A percentile compares a stretch with the other conserved stretches of the same genome.
phyloP scores from a whole-genome alignment of 2,329 filamentous ascomycete genomes.

The Cytospora chrysosperma region DNA sequence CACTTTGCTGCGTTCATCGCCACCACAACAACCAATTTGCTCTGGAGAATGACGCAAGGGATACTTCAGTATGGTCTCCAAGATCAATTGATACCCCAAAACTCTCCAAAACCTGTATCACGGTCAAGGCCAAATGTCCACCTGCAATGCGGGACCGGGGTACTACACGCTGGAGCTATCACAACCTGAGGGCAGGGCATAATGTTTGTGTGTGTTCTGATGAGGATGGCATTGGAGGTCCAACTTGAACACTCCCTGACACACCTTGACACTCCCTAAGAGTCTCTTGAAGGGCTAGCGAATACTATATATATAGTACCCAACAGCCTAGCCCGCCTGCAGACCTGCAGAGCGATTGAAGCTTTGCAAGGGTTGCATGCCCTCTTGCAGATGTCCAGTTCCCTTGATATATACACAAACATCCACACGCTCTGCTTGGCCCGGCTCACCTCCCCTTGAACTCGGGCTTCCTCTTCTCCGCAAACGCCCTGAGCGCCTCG shows the following conservation, averaged over 20 bases:
- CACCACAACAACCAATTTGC: neutral
- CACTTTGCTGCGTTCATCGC: neutral
- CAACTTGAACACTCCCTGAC: too few relatives aligned
- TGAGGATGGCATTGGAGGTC: neutral
- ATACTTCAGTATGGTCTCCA: neutral
- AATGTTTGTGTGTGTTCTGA: neutral
- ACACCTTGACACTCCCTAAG: neutral
- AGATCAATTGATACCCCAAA: too few relatives aligned
- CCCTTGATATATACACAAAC: neutral
- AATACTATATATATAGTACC: too few relatives aligned
- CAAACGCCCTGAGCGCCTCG: conserved; percentile 85
- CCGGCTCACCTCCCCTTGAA: conserved; percentile 48
- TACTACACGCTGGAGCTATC: too few relatives aligned
- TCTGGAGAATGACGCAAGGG: neutral
- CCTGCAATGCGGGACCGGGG: too few relatives aligned
- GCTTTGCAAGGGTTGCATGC: too few relatives aligned
- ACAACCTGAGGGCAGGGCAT: too few relatives aligned
- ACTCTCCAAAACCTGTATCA: neutral
- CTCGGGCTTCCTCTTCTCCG: conserved; percentile 59
- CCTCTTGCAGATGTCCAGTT: neutral
- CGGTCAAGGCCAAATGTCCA: neutral
- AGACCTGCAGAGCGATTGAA: too few relatives aligned
- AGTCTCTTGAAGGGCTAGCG: neutral
- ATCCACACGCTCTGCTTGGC: too few relatives aligned
- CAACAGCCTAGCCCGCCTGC: too few relatives aligned